Conservation (phyloP, 805 yeast species). For the Jamesozyma hellenica region DNA sequence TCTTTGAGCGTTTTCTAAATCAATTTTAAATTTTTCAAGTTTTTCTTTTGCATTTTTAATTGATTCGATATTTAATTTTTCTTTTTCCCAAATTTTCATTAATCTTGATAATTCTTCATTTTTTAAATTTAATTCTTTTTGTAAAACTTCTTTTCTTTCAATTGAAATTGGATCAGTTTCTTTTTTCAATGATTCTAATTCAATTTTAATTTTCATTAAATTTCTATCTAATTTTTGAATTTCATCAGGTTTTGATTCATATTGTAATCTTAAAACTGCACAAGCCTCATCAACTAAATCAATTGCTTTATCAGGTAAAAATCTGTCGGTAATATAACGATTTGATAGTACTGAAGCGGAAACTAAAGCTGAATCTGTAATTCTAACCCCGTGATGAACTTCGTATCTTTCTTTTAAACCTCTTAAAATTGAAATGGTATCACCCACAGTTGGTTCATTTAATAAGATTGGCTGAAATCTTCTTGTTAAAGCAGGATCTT, state of each 20-base stretch:
- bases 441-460: slow-evolving; percentile 82
- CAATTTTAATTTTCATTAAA: slow-evolving; percentile 90
- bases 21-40: slow-evolving; percentile 74
- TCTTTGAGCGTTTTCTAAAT: slow-evolving; percentile 73
- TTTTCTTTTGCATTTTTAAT: slow-evolving; percentile 73
- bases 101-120: slow-evolving; percentile 57
- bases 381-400: slow-evolving; percentile 95
- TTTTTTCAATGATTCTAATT: slow-evolving; percentile 83
- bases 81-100: slow-evolving; percentile 80
- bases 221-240: slow-evolving; percentile 80
- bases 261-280: slow-evolving; percentile 86
- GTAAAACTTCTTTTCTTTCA: slow-evolving; percentile 68
- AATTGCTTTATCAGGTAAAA: slow-evolving; percentile 91
- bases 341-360: slow-evolving; percentile 87
- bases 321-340: slow-evolving; percentile 84
- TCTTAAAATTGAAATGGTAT: slow-evolving; percentile 81
- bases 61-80: slow-evolving; percentile 62
- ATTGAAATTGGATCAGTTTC: slow-evolving; percentile 79
- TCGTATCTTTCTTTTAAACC: slow-evolving; percentile 92
- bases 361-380: slow-evolving; percentile 84
- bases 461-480: slow-evolving; percentile 83
- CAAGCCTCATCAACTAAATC: slow-evolving; percentile 96
- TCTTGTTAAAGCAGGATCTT: slow-evolving; percentile 91
- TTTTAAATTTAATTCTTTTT: slow-evolving; percentile 54
- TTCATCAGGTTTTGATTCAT: slow-evolving; percentile 94